Evolutionary conservation across 805 yeast species (phyloP).

Genomic region (Teunomyces barrocoloradensis): DNA sequence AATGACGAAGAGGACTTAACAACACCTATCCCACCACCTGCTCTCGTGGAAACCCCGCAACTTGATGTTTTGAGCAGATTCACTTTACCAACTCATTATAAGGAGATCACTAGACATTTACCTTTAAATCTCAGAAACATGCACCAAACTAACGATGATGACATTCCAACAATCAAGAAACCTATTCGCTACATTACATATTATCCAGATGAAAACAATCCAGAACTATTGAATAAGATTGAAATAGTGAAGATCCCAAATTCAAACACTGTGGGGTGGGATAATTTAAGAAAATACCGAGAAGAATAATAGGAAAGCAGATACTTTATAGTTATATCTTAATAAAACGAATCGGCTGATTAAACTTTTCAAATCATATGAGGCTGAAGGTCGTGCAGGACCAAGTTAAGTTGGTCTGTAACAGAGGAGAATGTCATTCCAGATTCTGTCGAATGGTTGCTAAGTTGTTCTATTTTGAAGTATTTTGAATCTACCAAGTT

Average conservation of each 20-base stretch:
- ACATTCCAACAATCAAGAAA: slow-evolving; percentile 23
- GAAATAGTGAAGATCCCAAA: slow-evolving; percentile 44
- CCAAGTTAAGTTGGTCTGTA: slow-evolving; percentile 2
- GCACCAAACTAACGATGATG: slow-evolving; percentile 7
- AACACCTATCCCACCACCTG: slow-evolving; percentile 16
- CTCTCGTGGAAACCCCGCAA: slow-evolving; percentile 17
- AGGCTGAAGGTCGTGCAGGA: slow-evolving; percentile 1
- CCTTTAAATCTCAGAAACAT: slow-evolving; percentile 25
- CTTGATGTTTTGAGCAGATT: slow-evolving; percentile 25
- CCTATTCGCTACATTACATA: slow-evolving; percentile 32
- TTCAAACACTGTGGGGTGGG: slow-evolving; percentile 44
- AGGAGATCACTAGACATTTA: slow-evolving; percentile 29
- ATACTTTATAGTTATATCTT: not conserved
- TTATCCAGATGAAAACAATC: slow-evolving; percentile 28
- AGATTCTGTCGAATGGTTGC: not conserved
- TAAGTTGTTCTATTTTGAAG: not conserved
- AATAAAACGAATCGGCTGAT: no score
- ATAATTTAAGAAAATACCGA: slow-evolving; percentile 35
- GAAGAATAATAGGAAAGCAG: slow-evolving; percentile 1
- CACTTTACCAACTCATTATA: slow-evolving; percentile 31
- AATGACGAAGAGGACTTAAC: slow-evolving; percentile 10
- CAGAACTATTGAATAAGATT: slow-evolving; percentile 34
- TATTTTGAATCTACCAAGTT: not conserved
- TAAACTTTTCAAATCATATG: not conserved
- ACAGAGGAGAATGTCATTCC: not conserved